A percentile compares a stretch with the other conserved stretches of the same genome.
Evolutionary conservation across 495 filamentous ascomycete species (phyloP).

Genomic region (Neurospora hispaniola): DNA sequence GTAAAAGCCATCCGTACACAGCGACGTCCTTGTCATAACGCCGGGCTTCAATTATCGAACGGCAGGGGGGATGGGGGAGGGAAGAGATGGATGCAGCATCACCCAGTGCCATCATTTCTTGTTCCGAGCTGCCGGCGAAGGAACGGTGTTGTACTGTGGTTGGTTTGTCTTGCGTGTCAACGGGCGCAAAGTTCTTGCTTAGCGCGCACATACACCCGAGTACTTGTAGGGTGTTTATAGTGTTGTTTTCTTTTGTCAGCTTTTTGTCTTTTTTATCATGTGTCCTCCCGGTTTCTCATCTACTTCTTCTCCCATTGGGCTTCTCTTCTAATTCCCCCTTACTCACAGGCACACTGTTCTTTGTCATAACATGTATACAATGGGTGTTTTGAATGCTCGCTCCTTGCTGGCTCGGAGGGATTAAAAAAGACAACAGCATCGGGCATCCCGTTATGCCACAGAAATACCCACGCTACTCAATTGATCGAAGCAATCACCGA

Average conservation of each 20-base stretch:
- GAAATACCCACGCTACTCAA: background rate
- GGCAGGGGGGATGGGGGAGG: background rate
- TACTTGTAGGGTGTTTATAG: conserved; percentile 9
- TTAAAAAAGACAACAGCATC: background rate
- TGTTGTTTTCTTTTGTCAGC: conserved; percentile 24
- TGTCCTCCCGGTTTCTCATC: background rate
- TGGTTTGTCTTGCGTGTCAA: conserved; percentile 2
- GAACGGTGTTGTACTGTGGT: background rate
- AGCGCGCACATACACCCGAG: conserved; percentile 1
- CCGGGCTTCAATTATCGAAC: conserved; percentile 4
- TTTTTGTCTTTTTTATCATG: conserved; percentile 8
- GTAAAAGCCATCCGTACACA: background rate
- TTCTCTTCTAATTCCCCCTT: conserved; percentile 1
- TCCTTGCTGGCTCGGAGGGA: conserved; percentile 29
- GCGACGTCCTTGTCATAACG: conserved; percentile 5
- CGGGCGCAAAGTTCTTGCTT: conserved; percentile 2
- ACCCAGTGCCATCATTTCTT: conserved; percentile 9
- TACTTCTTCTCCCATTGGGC: conserved; percentile 3
- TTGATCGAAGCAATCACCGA: background rate
- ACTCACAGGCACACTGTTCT: conserved; percentile 10
- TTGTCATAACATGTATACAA: conserved; percentile 37
- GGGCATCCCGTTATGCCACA: background rate
- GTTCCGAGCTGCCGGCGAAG: conserved; percentile 4
- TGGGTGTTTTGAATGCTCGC: conserved; percentile 22
- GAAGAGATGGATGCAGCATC: conserved; percentile 5